These are phyloP conservation scores for Candida dajiaensis DNA, from an alignment of 805 yeast genomes.

Conservation along the genomic window DNA sequence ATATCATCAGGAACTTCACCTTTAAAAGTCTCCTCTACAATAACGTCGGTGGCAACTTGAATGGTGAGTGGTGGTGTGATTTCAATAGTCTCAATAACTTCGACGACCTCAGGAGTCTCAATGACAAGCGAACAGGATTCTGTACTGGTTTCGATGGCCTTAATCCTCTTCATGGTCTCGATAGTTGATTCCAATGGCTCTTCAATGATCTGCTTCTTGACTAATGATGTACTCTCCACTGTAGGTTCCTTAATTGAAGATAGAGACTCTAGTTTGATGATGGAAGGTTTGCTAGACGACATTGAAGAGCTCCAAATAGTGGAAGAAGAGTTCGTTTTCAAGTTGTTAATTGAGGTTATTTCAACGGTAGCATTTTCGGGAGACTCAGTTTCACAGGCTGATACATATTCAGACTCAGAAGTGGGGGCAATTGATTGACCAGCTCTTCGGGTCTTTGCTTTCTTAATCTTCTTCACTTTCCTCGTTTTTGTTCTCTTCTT, in stretches of 20 bases:
- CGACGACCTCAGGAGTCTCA: background rate
- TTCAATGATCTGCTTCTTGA: background rate
- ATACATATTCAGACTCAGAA: background rate
- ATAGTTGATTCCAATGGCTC: background rate
- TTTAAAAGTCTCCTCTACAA: background rate
- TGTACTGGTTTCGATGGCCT: background rate
- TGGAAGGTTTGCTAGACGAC: background rate
- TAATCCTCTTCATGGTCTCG: background rate
- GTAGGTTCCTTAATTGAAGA: background rate
- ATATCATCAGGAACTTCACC: background rate
- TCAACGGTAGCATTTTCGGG: background rate
- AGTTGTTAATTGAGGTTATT: background rate
- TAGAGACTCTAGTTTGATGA: background rate
- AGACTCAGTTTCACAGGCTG: background rate
- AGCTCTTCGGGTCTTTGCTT: background rate
- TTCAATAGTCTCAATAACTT: background rate
- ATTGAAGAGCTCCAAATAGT: background rate
- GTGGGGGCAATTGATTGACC: background rate
- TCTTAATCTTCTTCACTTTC: slow-evolving; percentile 9
- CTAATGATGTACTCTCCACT: background rate
- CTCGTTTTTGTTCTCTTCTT: slow-evolving; percentile 6
- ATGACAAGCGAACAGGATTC: too few relatives aligned
- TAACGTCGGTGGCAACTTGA: background rate
- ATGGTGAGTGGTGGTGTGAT: too few relatives aligned
- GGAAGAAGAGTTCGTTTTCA: background rate